Percentiles rank a stretch among this genome's conserved stretches.
phyloP scores from a whole-genome alignment of 345 rosid species.

The Carallia brachiata region DNA sequence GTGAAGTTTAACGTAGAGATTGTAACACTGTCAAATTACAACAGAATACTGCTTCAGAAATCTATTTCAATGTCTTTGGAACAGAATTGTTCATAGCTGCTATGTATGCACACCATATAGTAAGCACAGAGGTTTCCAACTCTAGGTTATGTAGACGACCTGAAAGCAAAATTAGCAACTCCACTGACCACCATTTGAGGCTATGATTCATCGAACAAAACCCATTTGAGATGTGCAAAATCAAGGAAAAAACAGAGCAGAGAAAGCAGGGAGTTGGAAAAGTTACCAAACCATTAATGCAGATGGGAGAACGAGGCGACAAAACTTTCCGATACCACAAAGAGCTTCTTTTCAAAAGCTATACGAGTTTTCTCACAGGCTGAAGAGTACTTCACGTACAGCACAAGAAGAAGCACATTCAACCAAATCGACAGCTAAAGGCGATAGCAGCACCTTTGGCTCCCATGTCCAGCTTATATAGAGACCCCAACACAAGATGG shows the following conservation, averaged over 20 bases:
- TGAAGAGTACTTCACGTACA: background rate
- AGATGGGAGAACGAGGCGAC: conserved; percentile 19
- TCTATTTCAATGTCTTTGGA: no score
- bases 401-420: conserved; percentile 11
- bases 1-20: conserved; percentile 47
- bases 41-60: no score
- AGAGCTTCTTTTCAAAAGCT: conserved; percentile 7
- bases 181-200: conserved; percentile 70
- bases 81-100: no score
- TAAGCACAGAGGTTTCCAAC: conserved; percentile 63
- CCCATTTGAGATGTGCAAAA: no score
- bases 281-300: conserved; percentile 26
- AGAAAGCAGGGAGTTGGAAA: no score
- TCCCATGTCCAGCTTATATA: conserved; percentile 12
- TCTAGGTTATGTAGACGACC: conserved; percentile 57
- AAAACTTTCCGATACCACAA: conserved; percentile 8
- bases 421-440: conserved; percentile 20
- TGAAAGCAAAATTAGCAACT: conserved; percentile 46
- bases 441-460: conserved; percentile 14
- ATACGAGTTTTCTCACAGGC: conserved; percentile 17
- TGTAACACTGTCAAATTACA: conserved; percentile 28
- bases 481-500: conserved; percentile 4
- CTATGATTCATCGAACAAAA: conserved; percentile 17
- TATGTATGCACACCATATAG: conserved; percentile 20
- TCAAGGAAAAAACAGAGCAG: no score